phyloP scores from a whole-genome alignment of 306 rosid genomes.

The Glycine soja region DNA sequence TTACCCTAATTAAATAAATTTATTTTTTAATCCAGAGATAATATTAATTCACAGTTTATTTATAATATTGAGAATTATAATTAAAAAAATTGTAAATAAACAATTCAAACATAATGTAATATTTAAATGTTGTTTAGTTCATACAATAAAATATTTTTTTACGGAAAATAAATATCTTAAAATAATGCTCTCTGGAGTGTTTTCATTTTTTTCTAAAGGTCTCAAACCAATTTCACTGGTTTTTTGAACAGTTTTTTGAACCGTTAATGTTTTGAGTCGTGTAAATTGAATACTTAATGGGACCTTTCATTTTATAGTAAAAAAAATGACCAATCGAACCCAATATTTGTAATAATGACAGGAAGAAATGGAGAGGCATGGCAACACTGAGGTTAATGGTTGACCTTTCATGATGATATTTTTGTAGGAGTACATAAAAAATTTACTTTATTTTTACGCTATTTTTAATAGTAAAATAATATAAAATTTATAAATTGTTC shows the following conservation, averaged over 20 bases:
- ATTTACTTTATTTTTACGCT: background rate
- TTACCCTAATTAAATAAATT: no score
- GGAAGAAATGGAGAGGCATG: conserved; percentile 9
- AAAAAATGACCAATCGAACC: background rate
- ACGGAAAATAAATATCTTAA: no score
- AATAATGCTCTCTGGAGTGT: background rate
- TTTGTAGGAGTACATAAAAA: background rate
- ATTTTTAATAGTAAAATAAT: no score
- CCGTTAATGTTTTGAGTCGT: background rate
- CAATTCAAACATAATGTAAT: no score
- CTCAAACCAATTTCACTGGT: background rate
- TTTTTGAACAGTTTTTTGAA: background rate
- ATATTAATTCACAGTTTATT: no score
- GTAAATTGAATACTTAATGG: background rate
- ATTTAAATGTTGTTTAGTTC: no score
- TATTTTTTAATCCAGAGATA: no score
- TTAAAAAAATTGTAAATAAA: no score
- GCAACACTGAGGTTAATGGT: conserved; percentile 19
- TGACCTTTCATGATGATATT: background rate
- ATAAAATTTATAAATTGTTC: no score
- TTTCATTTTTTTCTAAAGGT: background rate
- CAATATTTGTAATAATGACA: background rate
- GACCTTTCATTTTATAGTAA: background rate
- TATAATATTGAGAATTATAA: no score
- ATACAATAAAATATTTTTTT: no score